Base-by-base conservation (phyloP, 1,284 basidiomycete genomes). In the Rhodotorula glutinis region DNA sequence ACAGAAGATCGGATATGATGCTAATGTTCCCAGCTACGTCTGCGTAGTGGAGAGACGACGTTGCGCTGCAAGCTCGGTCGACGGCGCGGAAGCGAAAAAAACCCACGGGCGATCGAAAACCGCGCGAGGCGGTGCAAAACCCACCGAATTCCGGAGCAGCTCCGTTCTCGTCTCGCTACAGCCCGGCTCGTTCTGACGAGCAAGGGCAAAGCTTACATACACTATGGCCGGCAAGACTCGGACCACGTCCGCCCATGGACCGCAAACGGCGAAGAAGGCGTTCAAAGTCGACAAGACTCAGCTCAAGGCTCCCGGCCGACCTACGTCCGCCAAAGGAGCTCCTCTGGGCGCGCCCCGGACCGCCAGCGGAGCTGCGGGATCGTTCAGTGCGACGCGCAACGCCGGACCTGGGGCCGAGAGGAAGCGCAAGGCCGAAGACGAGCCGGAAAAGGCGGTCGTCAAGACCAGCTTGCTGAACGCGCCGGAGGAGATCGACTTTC, bases 401-500 rank as follows among this genome's bases (percentile, higher is more conserved):
- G 17, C 8, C 14, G 43, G 17, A 44, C 43, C 43, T 7, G 43
- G 43, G 17, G 27, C 27, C 9, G 62, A 66, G 40, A 59, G 67
- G 55, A 66, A 68, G 56, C 55, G 64, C 33, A 65, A 66, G 44
- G 58, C 49, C 47, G 66, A 65, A 16, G 56, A 65, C 27, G 70
- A 66, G 44, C 67, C 66, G 30, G 70, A 71, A 21, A 68, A 71
- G 65, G 51, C 59, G 7, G 29, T 30, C 38, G 62, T 65, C 40
- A 53, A 43, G n/a, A 54, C 61, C 23, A 65, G 64, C 51, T 38
- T 72, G 54, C 43, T 72, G 25, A 72, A 62, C 53, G 63, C 62
- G 21, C 73, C 70, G 2, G 68, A 92, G 54, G 91, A 95, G 76
- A 85, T 92, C 67, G 92, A 97, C 80, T 98, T 98, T 79, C 94